Base-by-base conservation (phyloP, 768 basidiomycete genomes). In the Lactarius hengduanensis region DNA sequence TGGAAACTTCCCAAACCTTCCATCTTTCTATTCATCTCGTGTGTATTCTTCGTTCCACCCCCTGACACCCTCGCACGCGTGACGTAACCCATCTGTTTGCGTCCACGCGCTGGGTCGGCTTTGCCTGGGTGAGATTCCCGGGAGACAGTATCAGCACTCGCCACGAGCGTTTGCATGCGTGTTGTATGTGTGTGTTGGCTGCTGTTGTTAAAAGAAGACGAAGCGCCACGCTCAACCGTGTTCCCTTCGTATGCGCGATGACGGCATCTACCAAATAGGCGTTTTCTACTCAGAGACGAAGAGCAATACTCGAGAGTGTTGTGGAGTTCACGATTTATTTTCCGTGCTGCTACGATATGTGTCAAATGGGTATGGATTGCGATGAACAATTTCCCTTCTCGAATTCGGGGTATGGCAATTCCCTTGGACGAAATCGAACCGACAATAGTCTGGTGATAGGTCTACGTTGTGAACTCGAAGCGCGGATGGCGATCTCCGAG, bases 401-500 rank as follows among this genome's bases (percentile, higher is more conserved):
- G 20, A 45, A 45, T n/a, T n/a, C 9, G 43, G 16, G 41, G 16
- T 18, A 41, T 53, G 9, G 50, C 50, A 26, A 53, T 11, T n/a
- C 50, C 50, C 15, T 26, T 26, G 26, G 53, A 54, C 7, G 28
- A 28, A 22, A 53, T 15, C 26, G 28, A 28, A 54, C 5, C 11
- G 22, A 28, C 4, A 28, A 11, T 40, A 41, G 28, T 30, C 57
- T 32, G 3, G 11, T 41, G 47, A 56, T 15, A 6, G 8, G 18
- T 41, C 57, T 65, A 69, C 16, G 40, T n/a, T n/a, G 67, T 70
- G 43, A 55, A 70, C 43, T 70, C 67, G 34, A 70, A 70, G 15
- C 64, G 60, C 16, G 69, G 69, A 32, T 70, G 69, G 18, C 69
- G 63, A 55, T 70, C 69, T 16, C 69, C 69, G n/a, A 65, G 59